phyloP scores from a whole-genome alignment of 352 stramenopile species.

The Peronospora tabacina region DNA sequence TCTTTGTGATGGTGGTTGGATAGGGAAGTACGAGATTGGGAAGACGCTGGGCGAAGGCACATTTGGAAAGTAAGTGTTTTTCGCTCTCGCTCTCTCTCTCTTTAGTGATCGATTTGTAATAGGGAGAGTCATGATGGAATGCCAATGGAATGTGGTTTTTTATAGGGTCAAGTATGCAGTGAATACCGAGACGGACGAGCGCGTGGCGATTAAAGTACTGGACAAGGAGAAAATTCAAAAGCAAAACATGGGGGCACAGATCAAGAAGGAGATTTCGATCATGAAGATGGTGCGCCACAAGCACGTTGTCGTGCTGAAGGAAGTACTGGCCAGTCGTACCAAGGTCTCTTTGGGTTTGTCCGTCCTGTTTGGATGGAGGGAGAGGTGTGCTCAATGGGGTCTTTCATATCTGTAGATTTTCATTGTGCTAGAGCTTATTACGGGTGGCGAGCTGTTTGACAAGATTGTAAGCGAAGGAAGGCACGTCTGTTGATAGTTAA shows the following conservation, averaged over 20 bases:
- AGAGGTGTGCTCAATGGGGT: neutral
- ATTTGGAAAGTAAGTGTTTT: constrained; percentile 89
- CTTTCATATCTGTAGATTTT: constrained; percentile 87
- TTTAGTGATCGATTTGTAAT: neutral
- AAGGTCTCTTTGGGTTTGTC: constrained; percentile 84
- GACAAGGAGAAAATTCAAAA: constrained; percentile 98
- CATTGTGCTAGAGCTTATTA: constrained; percentile 89
- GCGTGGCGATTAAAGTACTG: constrained; percentile 96
- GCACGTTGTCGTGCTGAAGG: constrained; percentile 82
- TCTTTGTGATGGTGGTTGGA: neutral
- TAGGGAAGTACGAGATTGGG: constrained; percentile 95
- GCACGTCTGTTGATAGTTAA: constrained; percentile 21
- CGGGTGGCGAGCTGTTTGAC: constrained; percentile 90
- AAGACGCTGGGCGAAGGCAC: constrained; percentile 94
- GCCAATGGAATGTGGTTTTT: neutral
- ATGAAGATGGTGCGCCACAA: constrained; percentile 95
- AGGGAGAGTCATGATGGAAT: no score
- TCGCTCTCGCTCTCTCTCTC: neutral
- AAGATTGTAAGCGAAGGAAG: constrained; percentile 93
- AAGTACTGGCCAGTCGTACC: constrained; percentile 90
- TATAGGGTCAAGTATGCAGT: constrained; percentile 90
- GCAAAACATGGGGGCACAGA: constrained; percentile 96
- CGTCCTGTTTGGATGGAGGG: neutral
- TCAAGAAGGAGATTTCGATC: constrained; percentile 98
- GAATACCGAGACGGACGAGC: constrained; percentile 92